phyloP scores from a whole-genome alignment of 352 stramenopile species.

The Phytopythium delawarense region DNA sequence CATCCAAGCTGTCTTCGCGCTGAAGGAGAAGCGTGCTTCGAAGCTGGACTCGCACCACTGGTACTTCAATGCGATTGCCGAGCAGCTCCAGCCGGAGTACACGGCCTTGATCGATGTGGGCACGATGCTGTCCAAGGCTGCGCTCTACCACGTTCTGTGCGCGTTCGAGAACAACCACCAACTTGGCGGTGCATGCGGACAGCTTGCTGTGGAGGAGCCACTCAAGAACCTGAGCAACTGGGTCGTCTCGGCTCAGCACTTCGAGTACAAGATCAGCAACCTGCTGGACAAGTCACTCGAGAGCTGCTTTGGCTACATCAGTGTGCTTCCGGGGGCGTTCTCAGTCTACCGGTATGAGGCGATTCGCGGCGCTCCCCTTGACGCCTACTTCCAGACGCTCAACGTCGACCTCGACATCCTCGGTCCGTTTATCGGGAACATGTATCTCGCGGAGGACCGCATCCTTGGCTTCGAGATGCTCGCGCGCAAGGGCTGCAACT shows the following conservation, averaged over 20 bases:
- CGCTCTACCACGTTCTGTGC: slow-evolving; percentile 73
- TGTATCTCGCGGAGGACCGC: slow-evolving; percentile 86
- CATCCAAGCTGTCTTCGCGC: slow-evolving; percentile 71
- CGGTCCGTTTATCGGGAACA: slow-evolving; percentile 82
- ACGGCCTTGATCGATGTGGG: slow-evolving; percentile 83
- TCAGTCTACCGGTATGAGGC: slow-evolving; percentile 83
- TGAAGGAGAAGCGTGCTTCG: slow-evolving; percentile 80
- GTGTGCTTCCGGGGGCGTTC: slow-evolving; percentile 79
- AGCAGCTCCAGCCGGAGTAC: slow-evolving; percentile 82
- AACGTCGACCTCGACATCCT: slow-evolving; percentile 77
- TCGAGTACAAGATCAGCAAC: slow-evolving; percentile 90
- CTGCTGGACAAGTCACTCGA: slow-evolving; percentile 86
- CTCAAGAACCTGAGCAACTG: slow-evolving; percentile 84
- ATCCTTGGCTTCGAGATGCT: slow-evolving; percentile 86
- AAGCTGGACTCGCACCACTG: slow-evolving; percentile 86
- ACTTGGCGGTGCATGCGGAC: slow-evolving; percentile 77
- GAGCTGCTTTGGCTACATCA: slow-evolving; percentile 87
- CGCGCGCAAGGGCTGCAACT: slow-evolving; percentile 74
- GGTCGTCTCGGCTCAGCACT: slow-evolving; percentile 84
- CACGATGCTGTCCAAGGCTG: slow-evolving; percentile 76
- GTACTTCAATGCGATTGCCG: slow-evolving; percentile 80
- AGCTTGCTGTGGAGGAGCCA: slow-evolving; percentile 79
- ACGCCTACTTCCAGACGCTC: slow-evolving; percentile 86
- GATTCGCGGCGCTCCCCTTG: slow-evolving; percentile 67
- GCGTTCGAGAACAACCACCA: slow-evolving; percentile 77